Percentiles rank a stretch among this genome's conserved stretches.
These are phyloP conservation scores for Orbilia quercus DNA, from an alignment of 2,329 filamentous ascomycete species.

Conservation along the genomic window DNA sequence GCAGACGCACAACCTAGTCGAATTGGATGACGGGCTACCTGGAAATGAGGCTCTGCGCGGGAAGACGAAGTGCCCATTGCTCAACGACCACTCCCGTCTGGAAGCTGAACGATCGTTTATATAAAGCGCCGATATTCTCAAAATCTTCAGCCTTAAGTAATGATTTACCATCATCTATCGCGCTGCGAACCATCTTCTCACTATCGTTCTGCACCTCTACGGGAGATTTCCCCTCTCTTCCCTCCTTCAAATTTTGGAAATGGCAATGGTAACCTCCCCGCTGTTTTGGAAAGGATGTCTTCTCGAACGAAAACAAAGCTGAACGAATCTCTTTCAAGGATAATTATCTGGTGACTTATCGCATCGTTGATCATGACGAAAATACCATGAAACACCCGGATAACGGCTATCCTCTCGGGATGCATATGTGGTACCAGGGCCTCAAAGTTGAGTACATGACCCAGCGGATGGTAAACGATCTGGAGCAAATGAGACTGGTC, in stretches of 20 bases:
- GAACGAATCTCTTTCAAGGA: constrained; percentile 1
- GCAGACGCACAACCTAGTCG: no score
- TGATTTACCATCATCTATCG: neutral
- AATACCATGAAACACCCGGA: neutral
- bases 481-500: constrained; percentile 8
- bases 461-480: neutral
- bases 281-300: no score
- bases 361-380: constrained; percentile 2
- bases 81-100: no score
- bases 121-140: no score
- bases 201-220: neutral
- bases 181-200: neutral
- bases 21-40: no score
- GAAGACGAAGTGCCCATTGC: neutral
- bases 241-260: no score
- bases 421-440: constrained; percentile 16
- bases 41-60: neutral
- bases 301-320: neutral
- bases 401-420: neutral
- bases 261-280: no score
- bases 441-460: neutral
- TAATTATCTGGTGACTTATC: constrained; percentile 14
- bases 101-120: no score
- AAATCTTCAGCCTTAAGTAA: neutral
- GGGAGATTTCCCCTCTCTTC: no score